Evolutionary conservation across 2,329 filamentous ascomycete species (phyloP).

Genomic region (Fusarium sp.): DNA sequence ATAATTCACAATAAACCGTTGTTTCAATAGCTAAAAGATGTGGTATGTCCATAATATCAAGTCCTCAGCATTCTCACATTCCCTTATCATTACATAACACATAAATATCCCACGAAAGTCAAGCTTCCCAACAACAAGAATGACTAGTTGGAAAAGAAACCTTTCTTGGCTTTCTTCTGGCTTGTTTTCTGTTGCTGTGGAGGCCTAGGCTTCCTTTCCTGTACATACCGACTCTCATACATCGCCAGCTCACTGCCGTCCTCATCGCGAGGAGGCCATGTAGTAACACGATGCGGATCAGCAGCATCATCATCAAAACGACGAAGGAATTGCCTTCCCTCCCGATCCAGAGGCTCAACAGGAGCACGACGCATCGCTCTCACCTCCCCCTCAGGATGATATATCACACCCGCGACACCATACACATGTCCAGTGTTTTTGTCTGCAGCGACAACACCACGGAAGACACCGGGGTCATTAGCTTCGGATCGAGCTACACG

Average conservation of each 20-base stretch:
- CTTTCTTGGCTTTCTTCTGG: not conserved
- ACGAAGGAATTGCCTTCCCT: constrained; percentile 9
- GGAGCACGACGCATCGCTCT: not conserved
- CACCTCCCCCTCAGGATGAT: not conserved
- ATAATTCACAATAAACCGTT: no score
- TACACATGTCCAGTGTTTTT: rapidly evolving
- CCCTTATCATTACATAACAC: no score
- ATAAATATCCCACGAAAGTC: no score
- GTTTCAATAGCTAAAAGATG: no score
- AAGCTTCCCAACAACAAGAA: no score
- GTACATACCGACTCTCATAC: constrained; percentile 1
- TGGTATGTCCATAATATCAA: no score
- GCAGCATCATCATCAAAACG: constrained; percentile 11
- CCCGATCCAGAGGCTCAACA: not conserved
- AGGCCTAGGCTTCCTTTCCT: no score
- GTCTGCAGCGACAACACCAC: not conserved
- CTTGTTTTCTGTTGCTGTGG: no score
- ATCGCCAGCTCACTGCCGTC: not conserved
- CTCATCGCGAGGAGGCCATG: constrained; percentile 24
- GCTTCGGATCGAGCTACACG: not conserved
- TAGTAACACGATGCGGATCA: not conserved
- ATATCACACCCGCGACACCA: not conserved
- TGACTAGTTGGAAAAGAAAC: not conserved
- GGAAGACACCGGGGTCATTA: constrained; percentile 4
- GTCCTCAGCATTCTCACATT: no score